These are phyloP conservation scores for Volutella citrinella DNA, from an alignment of 2,329 filamentous ascomycete species.

Conservation along the genomic window DNA sequence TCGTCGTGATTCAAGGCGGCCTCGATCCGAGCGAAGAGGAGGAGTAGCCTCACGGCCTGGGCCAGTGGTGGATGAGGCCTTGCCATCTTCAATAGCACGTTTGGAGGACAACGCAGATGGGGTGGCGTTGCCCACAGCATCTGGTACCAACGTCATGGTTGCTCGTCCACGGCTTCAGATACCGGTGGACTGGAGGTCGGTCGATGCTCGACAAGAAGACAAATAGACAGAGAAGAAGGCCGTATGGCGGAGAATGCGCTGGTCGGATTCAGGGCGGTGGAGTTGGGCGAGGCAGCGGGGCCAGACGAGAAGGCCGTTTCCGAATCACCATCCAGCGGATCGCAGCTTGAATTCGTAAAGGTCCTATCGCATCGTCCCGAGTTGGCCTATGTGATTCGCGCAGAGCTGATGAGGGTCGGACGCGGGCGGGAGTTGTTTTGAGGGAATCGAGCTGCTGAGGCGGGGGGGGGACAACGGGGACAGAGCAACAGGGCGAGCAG, in stretches of 20 bases:
- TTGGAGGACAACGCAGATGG: conserved; percentile 32
- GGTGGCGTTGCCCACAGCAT: conserved; percentile 24
- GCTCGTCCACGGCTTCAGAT: conserved; percentile 7
- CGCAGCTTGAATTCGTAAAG: conserved; percentile 18
- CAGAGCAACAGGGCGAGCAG: no score
- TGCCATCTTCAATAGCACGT: conserved; percentile 30
- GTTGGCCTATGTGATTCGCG: no score
- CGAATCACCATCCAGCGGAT: conserved; percentile 23
- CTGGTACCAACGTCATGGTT: conserved; percentile 34
- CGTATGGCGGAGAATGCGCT: conserved; percentile 3
- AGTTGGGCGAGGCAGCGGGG: conserved; percentile 5
- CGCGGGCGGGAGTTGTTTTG: no score
- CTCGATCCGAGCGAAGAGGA: conserved; percentile 42
- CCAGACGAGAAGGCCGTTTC: conserved; percentile 20
- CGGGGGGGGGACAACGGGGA: no score
- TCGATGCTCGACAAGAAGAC: conserved; percentile 7
- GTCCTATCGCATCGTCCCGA: conserved; percentile 27
- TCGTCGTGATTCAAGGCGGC: conserved; percentile 39
- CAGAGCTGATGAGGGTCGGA: no score
- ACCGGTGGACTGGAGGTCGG: conserved; percentile 8
- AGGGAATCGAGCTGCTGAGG: no score
- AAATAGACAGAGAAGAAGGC: conserved; percentile 6
- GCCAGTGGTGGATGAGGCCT: conserved; percentile 28
- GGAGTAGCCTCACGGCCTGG: conserved; percentile 42
- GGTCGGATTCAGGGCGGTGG: conserved; percentile 11